These are phyloP conservation scores for Xylaria sp. DNA, from an alignment of 2,329 filamentous ascomycete genomes.

Conservation along the genomic window DNA sequence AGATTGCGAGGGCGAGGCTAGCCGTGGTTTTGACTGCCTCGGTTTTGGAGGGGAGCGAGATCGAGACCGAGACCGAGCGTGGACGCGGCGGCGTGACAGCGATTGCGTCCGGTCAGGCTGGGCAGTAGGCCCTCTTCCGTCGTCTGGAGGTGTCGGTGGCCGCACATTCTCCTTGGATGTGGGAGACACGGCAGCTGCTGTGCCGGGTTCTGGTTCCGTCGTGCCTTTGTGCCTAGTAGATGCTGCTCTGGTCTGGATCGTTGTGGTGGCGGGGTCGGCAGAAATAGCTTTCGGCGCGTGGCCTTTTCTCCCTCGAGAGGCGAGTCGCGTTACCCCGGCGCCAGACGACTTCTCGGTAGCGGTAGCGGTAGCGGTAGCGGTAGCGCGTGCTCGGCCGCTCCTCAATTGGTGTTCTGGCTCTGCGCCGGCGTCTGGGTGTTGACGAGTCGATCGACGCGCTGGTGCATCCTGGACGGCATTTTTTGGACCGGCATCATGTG, in stretches of 20 bases:
- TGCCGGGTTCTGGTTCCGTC: background rate
- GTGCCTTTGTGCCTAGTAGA: conserved; percentile 27
- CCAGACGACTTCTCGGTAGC: conserved; percentile 22
- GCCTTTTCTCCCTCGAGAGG: conserved; percentile 16
- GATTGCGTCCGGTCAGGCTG: conserved; percentile 12
- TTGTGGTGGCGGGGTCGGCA: conserved; percentile 9
- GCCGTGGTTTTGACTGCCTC: background rate
- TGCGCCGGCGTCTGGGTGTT: conserved; percentile 35
- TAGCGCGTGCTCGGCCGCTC: conserved; percentile 45
- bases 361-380: conserved; percentile 27
- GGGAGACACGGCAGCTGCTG: background rate
- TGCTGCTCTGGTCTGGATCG: conserved; percentile 35
- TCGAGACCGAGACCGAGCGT: background rate
- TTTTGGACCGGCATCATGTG: conserved; percentile 40
- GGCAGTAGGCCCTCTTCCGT: background rate
- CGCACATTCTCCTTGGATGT: conserved; percentile 35
- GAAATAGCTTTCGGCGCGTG: conserved; percentile 36
- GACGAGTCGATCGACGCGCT: conserved; percentile 46
- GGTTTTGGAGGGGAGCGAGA: conserved; percentile 10
- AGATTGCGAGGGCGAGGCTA: conserved; percentile 14
- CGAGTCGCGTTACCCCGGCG: conserved; percentile 11
- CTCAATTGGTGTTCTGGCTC: conserved; percentile 42
- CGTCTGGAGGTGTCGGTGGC: conserved; percentile 19
- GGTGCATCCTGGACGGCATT: conserved; percentile 21
- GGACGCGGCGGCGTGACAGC: background rate